phyloP scores from a whole-genome alignment of 2,329 filamentous ascomycete genomes.

The Xylariaceae sp. region DNA sequence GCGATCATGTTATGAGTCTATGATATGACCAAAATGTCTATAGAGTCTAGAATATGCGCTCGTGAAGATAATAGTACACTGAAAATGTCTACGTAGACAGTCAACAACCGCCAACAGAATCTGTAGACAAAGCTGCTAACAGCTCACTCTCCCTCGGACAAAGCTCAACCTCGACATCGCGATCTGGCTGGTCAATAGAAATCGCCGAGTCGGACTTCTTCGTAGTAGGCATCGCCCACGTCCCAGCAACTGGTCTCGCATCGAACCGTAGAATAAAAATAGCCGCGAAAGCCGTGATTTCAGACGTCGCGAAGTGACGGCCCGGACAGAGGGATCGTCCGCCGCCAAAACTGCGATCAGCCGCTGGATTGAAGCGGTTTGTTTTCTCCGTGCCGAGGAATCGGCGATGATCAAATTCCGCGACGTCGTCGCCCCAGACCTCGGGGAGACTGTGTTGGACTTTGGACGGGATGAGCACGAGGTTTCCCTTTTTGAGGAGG shows the following conservation, averaged over 20 bases:
- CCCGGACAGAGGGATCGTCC: slow-evolving; percentile 17
- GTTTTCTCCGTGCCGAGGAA: not conserved
- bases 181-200: not conserved
- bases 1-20: too few species aligned
- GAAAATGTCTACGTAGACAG: too few species aligned
- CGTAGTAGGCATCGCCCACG: not conserved
- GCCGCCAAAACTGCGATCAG: slow-evolving; percentile 17
- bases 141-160: not conserved
- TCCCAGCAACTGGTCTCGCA: not conserved
- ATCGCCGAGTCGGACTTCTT: not conserved
- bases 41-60: too few species aligned
- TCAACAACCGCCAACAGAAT: not conserved
- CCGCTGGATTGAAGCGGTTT: slow-evolving; percentile 12
- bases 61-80: too few species aligned
- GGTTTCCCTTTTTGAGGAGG: slow-evolving; percentile 22
- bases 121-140: not conserved
- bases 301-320: slow-evolving; percentile 15
- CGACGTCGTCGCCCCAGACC: slow-evolving; percentile 14
- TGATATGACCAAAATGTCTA: too few species aligned
- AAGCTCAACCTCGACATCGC: slow-evolving; percentile 2
- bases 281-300: slow-evolving; percentile 13
- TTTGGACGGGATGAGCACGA: slow-evolving; percentile 14
- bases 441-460: slow-evolving; percentile 14
- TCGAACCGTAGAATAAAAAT: slow-evolving; percentile 13
- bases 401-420: slow-evolving; percentile 4